Evolutionary conservation across 352 stramenopile species (phyloP), one percentile per base, ranked within the genome.

Genomic region (Globisporangium ultimum): DNA sequence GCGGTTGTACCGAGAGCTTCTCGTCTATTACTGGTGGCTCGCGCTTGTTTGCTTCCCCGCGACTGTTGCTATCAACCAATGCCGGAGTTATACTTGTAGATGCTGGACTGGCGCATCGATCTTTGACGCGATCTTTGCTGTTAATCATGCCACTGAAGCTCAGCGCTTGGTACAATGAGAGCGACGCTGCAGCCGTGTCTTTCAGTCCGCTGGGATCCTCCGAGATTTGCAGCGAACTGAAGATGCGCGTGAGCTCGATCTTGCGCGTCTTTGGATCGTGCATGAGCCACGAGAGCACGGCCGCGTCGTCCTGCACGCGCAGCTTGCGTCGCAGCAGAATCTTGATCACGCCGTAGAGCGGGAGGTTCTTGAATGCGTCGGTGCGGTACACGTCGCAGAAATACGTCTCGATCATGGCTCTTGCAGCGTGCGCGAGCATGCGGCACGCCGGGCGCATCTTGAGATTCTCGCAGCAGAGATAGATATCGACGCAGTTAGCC

Each of bases 401-500:
- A 60, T 74, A 92, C 3, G 76, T 78, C 42, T 87, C 72, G 53
- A 89, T 79, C 72, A 88, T 88, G 0, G 78, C 75, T 15, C 72
- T 47, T 13, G 82, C 79, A 4, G 78, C 78, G n/a, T 78, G 70
- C 14, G 76, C 72, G 32, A 92, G 66, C 17, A 84, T 52, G 5
- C 68, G 63, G 43, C 82, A 92, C 7, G 71, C 64, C 14, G 65
- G 41, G 3, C 78, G 70, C 48, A 82, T 74, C 64, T 77, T 73
- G 17, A 92, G 69, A 43, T 63, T 71, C 24, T 84, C 76, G 46
- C 77, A 88, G 48, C 78, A 85, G 24, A 88, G 58, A 54, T 80
- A 92, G 53, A 92, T 87, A 55, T 92, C 78, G 20, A 89, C 74
- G 52, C 82, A 90, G 53, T 89, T 92, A 58, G 61, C 46, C 20